Percentiles rank a stretch among this genome's conserved stretches.
These are phyloP conservation scores for Arthonia radiata DNA, from an alignment of 495 filamentous ascomycete genomes.

Conservation along the genomic window DNA sequence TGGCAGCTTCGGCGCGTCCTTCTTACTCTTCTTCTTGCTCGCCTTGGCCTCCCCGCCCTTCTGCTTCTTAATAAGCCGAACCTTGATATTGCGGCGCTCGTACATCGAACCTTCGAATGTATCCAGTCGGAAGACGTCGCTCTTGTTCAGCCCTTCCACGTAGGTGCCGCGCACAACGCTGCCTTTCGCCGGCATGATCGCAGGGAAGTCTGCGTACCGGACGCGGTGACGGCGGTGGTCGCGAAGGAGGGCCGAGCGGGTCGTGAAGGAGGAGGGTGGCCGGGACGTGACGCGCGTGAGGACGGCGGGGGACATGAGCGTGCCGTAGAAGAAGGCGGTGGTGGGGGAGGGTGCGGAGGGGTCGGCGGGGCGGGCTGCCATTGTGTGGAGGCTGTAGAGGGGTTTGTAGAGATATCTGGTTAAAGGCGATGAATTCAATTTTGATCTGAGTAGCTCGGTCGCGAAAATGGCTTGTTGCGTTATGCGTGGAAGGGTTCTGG, in stretches of 20 bases:
- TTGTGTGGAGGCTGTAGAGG: no score
- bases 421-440: no score
- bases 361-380: no score
- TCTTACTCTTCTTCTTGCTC: no score
- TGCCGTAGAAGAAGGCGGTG: not conserved
- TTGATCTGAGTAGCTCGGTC: no score
- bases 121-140: constrained; percentile 54
- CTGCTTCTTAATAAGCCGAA: constrained; percentile 8
- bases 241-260: constrained; percentile 35
- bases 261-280: not conserved
- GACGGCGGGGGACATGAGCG: not conserved
- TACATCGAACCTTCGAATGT: constrained; percentile 66
- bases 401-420: no score
- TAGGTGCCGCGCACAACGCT: constrained; percentile 50
- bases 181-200: constrained; percentile 27
- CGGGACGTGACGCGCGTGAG: not conserved
- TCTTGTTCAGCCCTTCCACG: constrained; percentile 53
- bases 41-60: no score
- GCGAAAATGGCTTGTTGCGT: no score
- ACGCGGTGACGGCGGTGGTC: constrained; percentile 47
- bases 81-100: constrained; percentile 31
- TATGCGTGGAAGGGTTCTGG: no score
- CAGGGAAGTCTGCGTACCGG: constrained; percentile 51
- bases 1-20: no score
- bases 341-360: no score